Percentiles rank a stretch among this genome's conserved stretches.
Conservation (phyloP, 2,329 filamentous ascomycete species). For the Arthrobotrys megalospora region DNA sequence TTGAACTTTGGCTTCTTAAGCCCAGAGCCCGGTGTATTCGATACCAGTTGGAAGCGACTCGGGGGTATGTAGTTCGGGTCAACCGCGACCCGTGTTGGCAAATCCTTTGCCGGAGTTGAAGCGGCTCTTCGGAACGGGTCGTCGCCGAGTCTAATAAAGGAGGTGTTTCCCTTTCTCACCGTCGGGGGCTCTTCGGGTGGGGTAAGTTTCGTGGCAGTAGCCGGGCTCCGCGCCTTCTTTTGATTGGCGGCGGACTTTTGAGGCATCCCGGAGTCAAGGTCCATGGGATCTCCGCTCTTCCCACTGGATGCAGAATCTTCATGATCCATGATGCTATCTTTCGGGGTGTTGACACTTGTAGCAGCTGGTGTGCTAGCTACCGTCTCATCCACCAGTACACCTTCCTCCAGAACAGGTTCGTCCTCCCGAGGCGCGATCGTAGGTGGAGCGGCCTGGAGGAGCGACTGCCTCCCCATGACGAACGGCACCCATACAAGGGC, state of each 20-base stretch:
- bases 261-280: slow-evolving; percentile 52
- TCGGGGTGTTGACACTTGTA: slow-evolving; percentile 56
- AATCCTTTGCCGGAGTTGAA: slow-evolving; percentile 53
- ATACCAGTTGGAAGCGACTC: slow-evolving; percentile 55
- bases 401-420: slow-evolving; percentile 68
- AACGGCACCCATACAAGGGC: slow-evolving; percentile 95
- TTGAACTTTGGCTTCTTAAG: slow-evolving; percentile 59
- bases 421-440: slow-evolving; percentile 90
- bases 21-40: slow-evolving; percentile 47
- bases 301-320: slow-evolving; percentile 41
- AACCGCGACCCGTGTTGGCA: slow-evolving; percentile 54
- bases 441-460: slow-evolving; percentile 83
- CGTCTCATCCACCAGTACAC: slow-evolving; percentile 69
- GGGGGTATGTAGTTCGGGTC: slow-evolving; percentile 58
- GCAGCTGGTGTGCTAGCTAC: slow-evolving; percentile 66
- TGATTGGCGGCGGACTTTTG: slow-evolving; percentile 13
- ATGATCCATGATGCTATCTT: slow-evolving; percentile 54
- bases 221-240: slow-evolving; percentile 40
- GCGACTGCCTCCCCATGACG: slow-evolving; percentile 81
- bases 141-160: slow-evolving; percentile 56
- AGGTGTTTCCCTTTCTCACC: slow-evolving; percentile 43
- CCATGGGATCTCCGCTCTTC: slow-evolving; percentile 56
- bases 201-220: slow-evolving; percentile 38
- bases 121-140: slow-evolving; percentile 52
- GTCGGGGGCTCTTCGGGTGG: slow-evolving; percentile 48